These are phyloP conservation scores for Pseudogymnoascus sp. DNA, from an alignment of 2,329 filamentous ascomycete genomes.

Conservation along the genomic window DNA sequence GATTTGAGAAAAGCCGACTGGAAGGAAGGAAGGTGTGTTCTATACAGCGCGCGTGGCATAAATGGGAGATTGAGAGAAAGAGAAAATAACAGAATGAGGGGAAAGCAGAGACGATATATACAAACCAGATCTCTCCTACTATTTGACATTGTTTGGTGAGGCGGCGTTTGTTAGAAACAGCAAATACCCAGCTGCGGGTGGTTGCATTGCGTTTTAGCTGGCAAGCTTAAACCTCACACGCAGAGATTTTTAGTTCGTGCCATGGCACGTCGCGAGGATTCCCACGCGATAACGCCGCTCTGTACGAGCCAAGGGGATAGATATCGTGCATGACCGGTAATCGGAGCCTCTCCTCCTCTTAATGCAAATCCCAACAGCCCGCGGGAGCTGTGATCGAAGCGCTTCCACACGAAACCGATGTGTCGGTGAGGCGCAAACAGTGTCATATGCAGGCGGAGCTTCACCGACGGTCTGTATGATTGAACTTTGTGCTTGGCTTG, in stretches of 20 bases:
- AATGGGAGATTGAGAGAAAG: background rate
- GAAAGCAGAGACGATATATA: background rate
- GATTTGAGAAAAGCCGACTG: background rate
- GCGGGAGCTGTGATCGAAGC: background rate
- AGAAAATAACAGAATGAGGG: background rate
- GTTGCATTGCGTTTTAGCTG: background rate
- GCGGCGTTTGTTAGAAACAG: background rate
- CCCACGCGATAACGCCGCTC: background rate
- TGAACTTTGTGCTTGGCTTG: background rate
- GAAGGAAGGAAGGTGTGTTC: background rate
- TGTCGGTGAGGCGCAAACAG: slow-evolving; percentile 7
- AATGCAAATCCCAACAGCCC: background rate
- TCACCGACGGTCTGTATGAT: slow-evolving; percentile 3
- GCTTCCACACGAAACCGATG: background rate
- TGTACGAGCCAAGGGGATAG: background rate
- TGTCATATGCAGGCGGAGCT: background rate
- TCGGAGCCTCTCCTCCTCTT: background rate
- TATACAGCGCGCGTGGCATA: slow-evolving; percentile 7
- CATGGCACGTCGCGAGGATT: background rate
- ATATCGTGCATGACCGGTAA: background rate
- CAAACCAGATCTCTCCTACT: background rate
- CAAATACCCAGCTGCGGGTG: slow-evolving; percentile 5
- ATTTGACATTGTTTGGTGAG: background rate
- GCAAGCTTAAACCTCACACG: background rate
- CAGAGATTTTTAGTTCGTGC: background rate